Base-by-base conservation (phyloP, 805 yeast genomes). In the Zygoascus tannicola region DNA sequence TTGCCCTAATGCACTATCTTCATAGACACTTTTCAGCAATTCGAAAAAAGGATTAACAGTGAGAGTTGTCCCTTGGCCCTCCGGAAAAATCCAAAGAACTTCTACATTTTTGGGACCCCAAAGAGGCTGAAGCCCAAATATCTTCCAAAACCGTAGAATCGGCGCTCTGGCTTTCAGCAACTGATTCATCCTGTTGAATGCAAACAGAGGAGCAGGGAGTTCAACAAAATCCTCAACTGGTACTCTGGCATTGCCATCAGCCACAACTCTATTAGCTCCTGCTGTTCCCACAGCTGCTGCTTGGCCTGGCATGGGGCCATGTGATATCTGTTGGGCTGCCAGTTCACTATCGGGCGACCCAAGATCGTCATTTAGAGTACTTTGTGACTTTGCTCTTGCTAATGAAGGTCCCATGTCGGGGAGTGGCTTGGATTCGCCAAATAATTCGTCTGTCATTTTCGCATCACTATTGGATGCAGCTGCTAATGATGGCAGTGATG, bases 81-180 rank as follows among this genome's bases (percentile, higher is more conserved):
- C 38, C 1, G 65, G 65, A 22, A 47, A 46, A 2, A 67, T 18
- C 30, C 62, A 22, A 3, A 65, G 44, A 5, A 61, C 37, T 2
- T 50, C 41, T 10, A 64, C 40, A 34, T 62, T 54, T 22, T 60
- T 62, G 8, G 56, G 47, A 0, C 60, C 63, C 22, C 48, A 36
- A 12, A 48, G 44, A 0, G 71, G 71, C 10, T 55, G 43, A 23
- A 67, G 50, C 1, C 67, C 66, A 50, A 67, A 57, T 3, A 56
- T 47, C 35, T 62, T 56, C 71, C 71, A 67, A 46, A 67, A 67
- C 21, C 66, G 44, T 15, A 67, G 44, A 8, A 65, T 62, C 0
- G 69, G 57, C 0, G 67, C 59, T 15, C 64, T 51, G 0, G 66
- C 66, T 40, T 60, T 62, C 22, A 64, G 46, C 3, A 34, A 41